Conservation (phyloP, 73 alveolate species). For the Paramecium tetraurelia region DNA sequence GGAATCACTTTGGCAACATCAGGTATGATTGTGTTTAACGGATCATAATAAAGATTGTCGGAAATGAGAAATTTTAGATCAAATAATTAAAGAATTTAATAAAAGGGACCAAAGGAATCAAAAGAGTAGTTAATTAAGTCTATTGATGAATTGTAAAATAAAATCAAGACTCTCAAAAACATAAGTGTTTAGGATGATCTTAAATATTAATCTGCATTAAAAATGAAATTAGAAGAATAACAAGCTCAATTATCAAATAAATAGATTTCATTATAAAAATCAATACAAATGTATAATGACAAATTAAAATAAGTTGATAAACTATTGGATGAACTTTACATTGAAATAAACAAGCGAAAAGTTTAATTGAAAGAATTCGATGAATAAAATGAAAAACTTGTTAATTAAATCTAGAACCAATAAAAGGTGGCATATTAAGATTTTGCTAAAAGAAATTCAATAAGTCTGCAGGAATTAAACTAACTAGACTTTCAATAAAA, state of each 20-base stretch:
- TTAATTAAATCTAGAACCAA: not conserved
- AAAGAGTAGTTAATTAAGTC: not conserved
- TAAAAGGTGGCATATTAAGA: not conserved
- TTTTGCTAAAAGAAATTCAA: not conserved
- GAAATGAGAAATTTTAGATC: not conserved
- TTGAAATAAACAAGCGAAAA: not conserved
- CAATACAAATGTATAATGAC: not conserved
- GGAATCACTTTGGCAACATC: not conserved
- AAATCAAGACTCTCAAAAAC: not conserved
- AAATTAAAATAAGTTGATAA: not conserved
- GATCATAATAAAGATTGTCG: not conserved
- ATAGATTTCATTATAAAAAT: not conserved
- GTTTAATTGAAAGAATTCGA: not conserved
- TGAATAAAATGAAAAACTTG: not conserved
- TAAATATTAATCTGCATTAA: not conserved
- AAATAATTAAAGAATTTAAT: not conserved
- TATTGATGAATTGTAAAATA: not conserved
- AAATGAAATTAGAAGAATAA: constrained; percentile 19
- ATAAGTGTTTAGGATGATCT: constrained; percentile 3
- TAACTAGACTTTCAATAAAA: not conserved
- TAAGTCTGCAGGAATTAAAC: not conserved
- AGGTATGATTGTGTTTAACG: constrained; percentile 9
- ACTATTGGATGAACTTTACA: not conserved
- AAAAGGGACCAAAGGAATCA: not conserved
- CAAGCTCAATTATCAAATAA: not conserved